Evolutionary conservation across 139 green algal genomes (phyloP).

Genomic region (Trebouxia sp.): DNA sequence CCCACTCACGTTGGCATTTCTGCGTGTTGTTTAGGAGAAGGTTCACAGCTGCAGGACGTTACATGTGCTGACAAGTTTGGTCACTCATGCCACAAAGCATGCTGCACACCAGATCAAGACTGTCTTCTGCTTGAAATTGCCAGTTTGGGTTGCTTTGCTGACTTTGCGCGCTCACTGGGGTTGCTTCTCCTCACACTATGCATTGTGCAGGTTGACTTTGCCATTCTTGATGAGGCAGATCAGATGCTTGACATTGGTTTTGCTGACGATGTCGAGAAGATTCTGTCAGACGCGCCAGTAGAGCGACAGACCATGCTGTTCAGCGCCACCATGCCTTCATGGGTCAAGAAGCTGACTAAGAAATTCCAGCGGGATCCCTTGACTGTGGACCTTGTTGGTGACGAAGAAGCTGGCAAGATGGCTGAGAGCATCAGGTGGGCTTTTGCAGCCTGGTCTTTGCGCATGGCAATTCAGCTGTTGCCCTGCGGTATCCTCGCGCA

Average conservation of each 20-base stretch:
- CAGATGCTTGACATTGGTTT: conserved; percentile 98
- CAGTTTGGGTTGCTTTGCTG: too few species aligned
- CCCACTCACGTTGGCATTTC: too few species aligned
- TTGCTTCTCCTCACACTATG: background rate
- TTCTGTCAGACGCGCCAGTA: conserved; percentile 74
- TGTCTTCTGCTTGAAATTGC: too few species aligned
- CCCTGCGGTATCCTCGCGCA: too few species aligned
- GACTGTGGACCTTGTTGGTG: conserved; percentile 93
- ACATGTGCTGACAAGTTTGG: too few species aligned
- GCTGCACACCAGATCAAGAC: too few species aligned
- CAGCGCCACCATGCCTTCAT: conserved; percentile 93
- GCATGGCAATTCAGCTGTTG: background rate
- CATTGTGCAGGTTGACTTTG: conserved; percentile 50
- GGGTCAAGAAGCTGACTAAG: conserved; percentile 88
- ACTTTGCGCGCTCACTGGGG: too few species aligned
- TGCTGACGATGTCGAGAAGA: conserved; percentile 96
- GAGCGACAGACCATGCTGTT: conserved; percentile 97
- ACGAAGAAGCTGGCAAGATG: conserved; percentile 73
- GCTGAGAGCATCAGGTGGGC: conserved; percentile 42
- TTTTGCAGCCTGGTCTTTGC: too few species aligned
- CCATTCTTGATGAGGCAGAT: conserved; percentile 98
- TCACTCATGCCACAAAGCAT: too few species aligned
- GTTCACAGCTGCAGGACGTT: too few species aligned
- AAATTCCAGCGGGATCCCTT: conserved; percentile 81
- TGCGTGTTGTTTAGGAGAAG: too few species aligned